Conservation (phyloP, 73 alveolate species). For the Uronychia binucleata region DNA sequence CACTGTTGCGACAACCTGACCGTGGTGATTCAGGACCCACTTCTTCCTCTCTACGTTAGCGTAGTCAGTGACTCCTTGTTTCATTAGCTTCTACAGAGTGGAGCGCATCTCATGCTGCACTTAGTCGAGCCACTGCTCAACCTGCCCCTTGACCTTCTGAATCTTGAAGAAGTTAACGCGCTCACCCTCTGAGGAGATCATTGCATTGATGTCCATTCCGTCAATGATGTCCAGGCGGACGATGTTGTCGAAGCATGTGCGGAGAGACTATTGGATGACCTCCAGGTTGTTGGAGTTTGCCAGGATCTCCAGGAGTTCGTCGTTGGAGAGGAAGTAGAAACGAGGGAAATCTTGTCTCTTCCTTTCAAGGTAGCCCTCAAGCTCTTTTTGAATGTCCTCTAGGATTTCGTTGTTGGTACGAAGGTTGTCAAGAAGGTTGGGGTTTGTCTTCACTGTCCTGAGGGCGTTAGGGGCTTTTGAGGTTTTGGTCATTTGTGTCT, state of each 20-base stretch:
- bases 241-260: slow-evolving; percentile 94
- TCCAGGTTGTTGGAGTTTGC: slow-evolving; percentile 87
- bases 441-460: slow-evolving; percentile 43
- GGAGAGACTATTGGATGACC: slow-evolving; percentile 78
- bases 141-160: slow-evolving; percentile 46
- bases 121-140: slow-evolving; percentile 23
- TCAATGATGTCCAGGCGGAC: slow-evolving; percentile 83
- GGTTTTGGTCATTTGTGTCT: slow-evolving; percentile 75
- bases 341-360: slow-evolving; percentile 94
- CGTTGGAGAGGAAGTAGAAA: slow-evolving; percentile 96
- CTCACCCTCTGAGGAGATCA: slow-evolving; percentile 97
- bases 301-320: slow-evolving; percentile 93
- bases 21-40: slow-evolving; percentile 54
- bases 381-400: slow-evolving; percentile 90
- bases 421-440: slow-evolving; percentile 9
- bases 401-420: slow-evolving; percentile 44
- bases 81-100: slow-evolving; percentile 57
- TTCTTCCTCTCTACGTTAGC: slow-evolving; percentile 39
- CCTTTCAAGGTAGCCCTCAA: slow-evolving; percentile 89
- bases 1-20: slow-evolving; percentile 51
- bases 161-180: slow-evolving; percentile 62
- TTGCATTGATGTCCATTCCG: slow-evolving; percentile 81
- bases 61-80: slow-evolving; percentile 50
- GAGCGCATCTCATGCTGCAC: slow-evolving; percentile 65
- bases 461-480: slow-evolving; percentile 63